Evolutionary conservation across 163 green algal genomes (phyloP), one percentile per base, ranked within the genome.

Genomic region (Picocystis sp.): DNA sequence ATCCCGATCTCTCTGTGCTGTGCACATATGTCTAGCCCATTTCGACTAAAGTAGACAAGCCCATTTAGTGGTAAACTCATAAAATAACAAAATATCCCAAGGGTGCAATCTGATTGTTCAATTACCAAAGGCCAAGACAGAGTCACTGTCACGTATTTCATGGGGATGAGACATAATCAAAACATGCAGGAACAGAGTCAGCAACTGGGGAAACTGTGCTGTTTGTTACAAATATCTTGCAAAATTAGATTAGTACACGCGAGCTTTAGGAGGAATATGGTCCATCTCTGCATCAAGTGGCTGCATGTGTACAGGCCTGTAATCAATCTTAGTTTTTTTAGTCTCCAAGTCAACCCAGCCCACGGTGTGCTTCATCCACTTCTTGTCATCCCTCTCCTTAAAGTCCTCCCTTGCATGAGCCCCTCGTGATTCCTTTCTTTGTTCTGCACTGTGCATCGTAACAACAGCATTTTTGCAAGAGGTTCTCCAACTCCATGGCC

Each of bases 301-400:
- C 68, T 98, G 72, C 69, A 87, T 78, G 73, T 98, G 90, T 29
- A 97, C 90, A 1, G 90, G 87, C 8, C 90, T 64, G 74, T 99
- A 99, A 52, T 83, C 81, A 24, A 99, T 86, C 13, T 57, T 66
- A 17, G 92, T 76, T 56, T 81, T 74, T 43, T 54, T 23, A 8
- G 52, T 45, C 35, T 58, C 49, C 43, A 46, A 53, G 25, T 67
- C 50, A 35, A 43, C 35, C 29, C 45, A 78, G 19, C 74, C 87
- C 3, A 97, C 57, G 5, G 89, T 92, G 80, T 99, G 90, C 78
- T 95, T 97, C 76, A 99, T 96, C 88, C 88, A 97, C 15, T 62
- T 57, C 22, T 85, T 55, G 45, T 85, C 67, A 67, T 97, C 81
- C 47, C 93, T 70, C 47, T 84, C 44, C 44, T 9, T 33, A 1